Conservation (phyloP, 345 rosid species). For the Gossypium herbaceum region DNA sequence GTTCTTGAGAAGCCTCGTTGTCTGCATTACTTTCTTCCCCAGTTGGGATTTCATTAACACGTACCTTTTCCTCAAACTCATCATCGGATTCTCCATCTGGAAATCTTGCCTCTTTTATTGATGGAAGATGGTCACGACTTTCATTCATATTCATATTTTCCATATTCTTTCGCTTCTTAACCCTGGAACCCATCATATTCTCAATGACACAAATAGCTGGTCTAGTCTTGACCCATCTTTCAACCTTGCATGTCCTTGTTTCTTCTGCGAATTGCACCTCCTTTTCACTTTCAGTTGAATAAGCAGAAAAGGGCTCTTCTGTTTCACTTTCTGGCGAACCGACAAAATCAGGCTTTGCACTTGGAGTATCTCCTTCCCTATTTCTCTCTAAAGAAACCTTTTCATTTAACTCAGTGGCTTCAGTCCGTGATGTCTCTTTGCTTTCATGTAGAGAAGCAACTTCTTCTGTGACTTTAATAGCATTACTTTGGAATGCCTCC, state of each 20-base stretch:
- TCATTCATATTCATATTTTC: constrained; percentile 19
- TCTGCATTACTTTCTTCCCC: constrained; percentile 25
- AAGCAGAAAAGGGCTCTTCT: not conserved
- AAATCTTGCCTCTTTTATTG: constrained; percentile 28
- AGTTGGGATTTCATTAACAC: constrained; percentile 31
- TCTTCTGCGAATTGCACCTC: constrained; percentile 35
- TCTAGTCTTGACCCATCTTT: constrained; percentile 61
- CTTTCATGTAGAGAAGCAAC: constrained; percentile 28
- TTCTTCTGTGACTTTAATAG: constrained; percentile 15
- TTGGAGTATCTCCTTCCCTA: constrained; percentile 9
- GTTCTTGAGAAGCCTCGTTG: constrained; percentile 32
- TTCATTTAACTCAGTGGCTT: constrained; percentile 21
- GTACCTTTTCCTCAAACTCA: constrained; percentile 31
- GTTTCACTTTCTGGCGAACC: constrained; percentile 23
- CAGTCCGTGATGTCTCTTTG: constrained; percentile 19
- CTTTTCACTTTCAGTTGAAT: constrained; percentile 31
- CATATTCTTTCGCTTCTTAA: constrained; percentile 35
- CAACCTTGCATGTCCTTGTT: constrained; percentile 33
- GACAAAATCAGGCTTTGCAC: not conserved
- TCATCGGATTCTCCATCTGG: constrained; percentile 37
- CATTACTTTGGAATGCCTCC: constrained; percentile 2
- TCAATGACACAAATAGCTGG: constrained; percentile 61
- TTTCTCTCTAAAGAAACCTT: constrained; percentile 23
- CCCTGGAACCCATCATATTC: constrained; percentile 65
- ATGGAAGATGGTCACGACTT: constrained; percentile 36